A percentile compares a stretch with the other conserved stretches of the same genome.
Evolutionary conservation across 768 basidiomycete genomes (phyloP).

Genomic region (Mycena rosella): DNA sequence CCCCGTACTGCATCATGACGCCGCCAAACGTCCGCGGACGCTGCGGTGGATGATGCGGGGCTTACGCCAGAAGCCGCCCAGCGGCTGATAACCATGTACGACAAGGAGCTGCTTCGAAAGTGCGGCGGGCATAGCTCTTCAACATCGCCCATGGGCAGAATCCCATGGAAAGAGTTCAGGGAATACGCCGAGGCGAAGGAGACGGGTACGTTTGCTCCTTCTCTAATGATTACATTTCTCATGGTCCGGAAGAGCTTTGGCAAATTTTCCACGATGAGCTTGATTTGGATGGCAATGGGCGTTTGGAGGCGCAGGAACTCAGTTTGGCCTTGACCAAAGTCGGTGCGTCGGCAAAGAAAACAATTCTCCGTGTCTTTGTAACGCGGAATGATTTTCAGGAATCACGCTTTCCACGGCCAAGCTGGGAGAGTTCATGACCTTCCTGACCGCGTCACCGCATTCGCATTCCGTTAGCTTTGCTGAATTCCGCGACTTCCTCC

Average conservation of each 20-base stretch:
- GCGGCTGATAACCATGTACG: slow-evolving; percentile 76
- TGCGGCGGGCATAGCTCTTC: slow-evolving; percentile 60
- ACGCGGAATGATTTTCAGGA: slow-evolving; percentile 57
- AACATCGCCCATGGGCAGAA: slow-evolving; percentile 55
- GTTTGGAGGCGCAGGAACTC: slow-evolving; percentile 76
- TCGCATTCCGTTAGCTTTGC: slow-evolving; percentile 80
- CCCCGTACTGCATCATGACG: slow-evolving; percentile 43
- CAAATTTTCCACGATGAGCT: slow-evolving; percentile 90
- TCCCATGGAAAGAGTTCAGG: slow-evolving; percentile 81
- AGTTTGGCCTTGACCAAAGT: slow-evolving; percentile 54
- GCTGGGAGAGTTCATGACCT: slow-evolving; percentile 85
- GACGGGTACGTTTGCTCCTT: slow-evolving; percentile 65
- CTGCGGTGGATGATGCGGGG: slow-evolving; percentile 31
- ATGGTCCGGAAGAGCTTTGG: slow-evolving; percentile 80
- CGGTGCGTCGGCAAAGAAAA: slow-evolving; percentile 23
- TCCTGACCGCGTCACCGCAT: slow-evolving; percentile 78
- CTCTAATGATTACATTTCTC: slow-evolving; percentile 30
- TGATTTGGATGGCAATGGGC: slow-evolving; percentile 91
- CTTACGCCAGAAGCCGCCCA: slow-evolving; percentile 74
- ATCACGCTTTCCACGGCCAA: slow-evolving; percentile 77
- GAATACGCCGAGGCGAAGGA: slow-evolving; percentile 86
- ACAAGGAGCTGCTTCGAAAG: slow-evolving; percentile 76
- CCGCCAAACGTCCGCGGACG: slow-evolving; percentile 21
- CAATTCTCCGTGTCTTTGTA: not conserved
- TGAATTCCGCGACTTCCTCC: slow-evolving; percentile 91